Percentiles rank a stretch among this genome's conserved stretches.
phyloP scores from a whole-genome alignment of 2,329 filamentous ascomycete species.

The Fusarium sublunatum region DNA sequence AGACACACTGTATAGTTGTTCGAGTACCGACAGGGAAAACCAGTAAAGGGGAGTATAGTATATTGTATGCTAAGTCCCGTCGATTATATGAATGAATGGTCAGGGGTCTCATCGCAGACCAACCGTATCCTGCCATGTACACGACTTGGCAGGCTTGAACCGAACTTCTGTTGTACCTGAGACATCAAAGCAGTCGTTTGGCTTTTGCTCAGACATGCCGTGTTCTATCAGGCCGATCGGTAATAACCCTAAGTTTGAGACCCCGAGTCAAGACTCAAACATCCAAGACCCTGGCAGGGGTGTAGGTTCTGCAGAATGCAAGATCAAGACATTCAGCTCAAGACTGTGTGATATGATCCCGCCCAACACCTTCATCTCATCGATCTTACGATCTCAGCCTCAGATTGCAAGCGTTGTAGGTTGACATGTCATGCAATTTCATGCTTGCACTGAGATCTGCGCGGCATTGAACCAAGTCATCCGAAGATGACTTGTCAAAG shows the following conservation, averaged over 20 bases:
- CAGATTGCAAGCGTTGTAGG: neutral
- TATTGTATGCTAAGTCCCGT: neutral
- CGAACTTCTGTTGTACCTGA: neutral
- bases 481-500: neutral
- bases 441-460: neutral
- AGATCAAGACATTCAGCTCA: neutral
- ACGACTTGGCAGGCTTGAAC: conserved; percentile 15
- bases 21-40: neutral
- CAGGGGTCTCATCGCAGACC: conserved; percentile 14
- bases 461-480: neutral
- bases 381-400: conserved; percentile 2
- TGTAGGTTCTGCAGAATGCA: neutral
- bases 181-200: neutral
- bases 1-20: neutral
- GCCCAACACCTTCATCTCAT: neutral
- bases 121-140: conserved; percentile 7
- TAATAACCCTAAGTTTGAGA: neutral
- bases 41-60: neutral
- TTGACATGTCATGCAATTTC: neutral
- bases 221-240: neutral
- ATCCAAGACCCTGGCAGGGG: neutral
- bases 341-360: neutral
- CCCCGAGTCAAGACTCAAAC: neutral
- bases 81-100: neutral
- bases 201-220: neutral